A percentile compares a stretch with the other conserved stretches of the same genome.
phyloP scores from a whole-genome alignment of 140 eudicot genomes.

The Anethum foeniculum region DNA sequence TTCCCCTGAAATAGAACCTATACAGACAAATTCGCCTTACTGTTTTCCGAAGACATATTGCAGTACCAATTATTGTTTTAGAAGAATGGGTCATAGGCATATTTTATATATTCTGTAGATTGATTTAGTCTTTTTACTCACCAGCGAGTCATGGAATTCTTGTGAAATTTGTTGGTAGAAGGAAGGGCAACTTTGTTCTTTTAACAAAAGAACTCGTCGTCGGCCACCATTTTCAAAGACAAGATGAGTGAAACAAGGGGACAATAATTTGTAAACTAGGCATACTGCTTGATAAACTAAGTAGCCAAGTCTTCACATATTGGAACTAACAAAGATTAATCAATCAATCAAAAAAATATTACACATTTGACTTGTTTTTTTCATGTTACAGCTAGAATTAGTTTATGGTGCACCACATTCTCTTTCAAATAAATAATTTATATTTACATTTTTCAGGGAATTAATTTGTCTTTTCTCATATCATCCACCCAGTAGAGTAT shows the following conservation, averaged over 20 bases:
- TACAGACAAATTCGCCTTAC: not conserved
- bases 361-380: not conserved
- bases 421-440: constrained; percentile 12
- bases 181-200: not conserved
- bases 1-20: not conserved
- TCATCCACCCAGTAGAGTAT: constrained; percentile 67
- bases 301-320: not conserved
- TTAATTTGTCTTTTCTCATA: constrained; percentile 65
- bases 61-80: not conserved
- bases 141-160: not conserved
- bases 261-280: constrained; percentile 12
- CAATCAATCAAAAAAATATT: constrained; percentile 22
- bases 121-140: not conserved
- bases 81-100: not conserved
- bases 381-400: not conserved
- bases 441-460: constrained; percentile 36
- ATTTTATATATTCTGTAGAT: not conserved
- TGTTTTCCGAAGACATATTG: not conserved
- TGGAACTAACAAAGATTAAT: constrained; percentile 23
- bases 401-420: constrained; percentile 36
- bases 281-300: not conserved
- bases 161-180: constrained; percentile 1
- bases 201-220: not conserved
- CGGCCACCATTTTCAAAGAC: constrained; percentile 25
- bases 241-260: constrained; percentile 41